These are phyloP conservation scores for Aplosporella prunicola DNA, from an alignment of 2,329 filamentous ascomycete genomes.

Conservation along the genomic window DNA sequence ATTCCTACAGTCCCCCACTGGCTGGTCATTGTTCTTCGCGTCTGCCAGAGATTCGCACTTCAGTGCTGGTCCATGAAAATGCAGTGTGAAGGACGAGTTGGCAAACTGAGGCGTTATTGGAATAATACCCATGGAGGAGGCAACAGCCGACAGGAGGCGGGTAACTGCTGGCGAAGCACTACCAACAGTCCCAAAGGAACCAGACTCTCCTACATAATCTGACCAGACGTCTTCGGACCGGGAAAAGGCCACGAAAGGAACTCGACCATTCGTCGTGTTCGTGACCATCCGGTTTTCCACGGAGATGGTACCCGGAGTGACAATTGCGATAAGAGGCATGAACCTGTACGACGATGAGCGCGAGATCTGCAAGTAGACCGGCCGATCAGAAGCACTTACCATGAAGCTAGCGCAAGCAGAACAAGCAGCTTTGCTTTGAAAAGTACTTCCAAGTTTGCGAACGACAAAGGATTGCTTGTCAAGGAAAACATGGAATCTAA, in stretches of 20 bases:
- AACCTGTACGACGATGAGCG: too few relatives aligned
- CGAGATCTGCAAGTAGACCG: too few relatives aligned
- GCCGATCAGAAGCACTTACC: too few relatives aligned
- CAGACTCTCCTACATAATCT: neutral
- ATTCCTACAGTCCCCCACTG: too few relatives aligned
- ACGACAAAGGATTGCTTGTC: neutral
- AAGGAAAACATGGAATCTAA: conserved; percentile 1
- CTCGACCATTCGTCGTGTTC: too few relatives aligned
- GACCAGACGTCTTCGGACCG: too few relatives aligned
- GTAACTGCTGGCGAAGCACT: neutral
- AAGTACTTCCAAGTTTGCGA: neutral
- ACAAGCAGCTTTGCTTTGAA: neutral
- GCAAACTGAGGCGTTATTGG: neutral
- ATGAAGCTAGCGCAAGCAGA: neutral
- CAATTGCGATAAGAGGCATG: conserved; percentile 1
- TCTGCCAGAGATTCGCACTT: too few relatives aligned
- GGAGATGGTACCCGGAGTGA: conserved; percentile 1
- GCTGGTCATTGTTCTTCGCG: too few relatives aligned
- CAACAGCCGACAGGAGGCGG: neutral
- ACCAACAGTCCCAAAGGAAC: too few relatives aligned
- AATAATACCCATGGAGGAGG: neutral
- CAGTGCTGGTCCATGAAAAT: conserved; percentile 1
- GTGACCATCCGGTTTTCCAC: neutral
- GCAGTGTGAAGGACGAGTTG: conserved; percentile 1
- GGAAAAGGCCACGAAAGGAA: too few relatives aligned